These are phyloP conservation scores for Aspergillus sp. DNA, from an alignment of 2,329 filamentous ascomycete genomes.

Conservation along the genomic window DNA sequence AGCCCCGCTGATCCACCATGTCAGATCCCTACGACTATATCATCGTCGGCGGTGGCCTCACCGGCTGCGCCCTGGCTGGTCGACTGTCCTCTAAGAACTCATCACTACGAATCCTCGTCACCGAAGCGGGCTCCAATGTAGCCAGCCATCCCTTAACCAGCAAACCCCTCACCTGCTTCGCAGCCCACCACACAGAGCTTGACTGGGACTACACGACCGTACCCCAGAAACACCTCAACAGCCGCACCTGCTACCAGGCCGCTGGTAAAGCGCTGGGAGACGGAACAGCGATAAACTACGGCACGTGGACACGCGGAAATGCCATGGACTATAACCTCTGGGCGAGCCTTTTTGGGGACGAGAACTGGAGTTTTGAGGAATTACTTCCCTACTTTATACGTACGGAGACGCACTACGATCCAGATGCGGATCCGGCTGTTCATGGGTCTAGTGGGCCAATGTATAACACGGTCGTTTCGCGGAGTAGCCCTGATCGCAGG, in stretches of 20 bases:
- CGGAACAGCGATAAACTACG: constrained; percentile 47
- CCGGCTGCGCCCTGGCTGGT: constrained; percentile 36
- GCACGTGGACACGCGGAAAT: constrained; percentile 51
- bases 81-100: constrained; percentile 28
- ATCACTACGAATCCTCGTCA: constrained; percentile 28
- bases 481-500: constrained; percentile 33
- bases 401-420: constrained; percentile 37
- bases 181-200: constrained; percentile 31
- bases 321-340: constrained; percentile 53
- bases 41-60: constrained; percentile 37
- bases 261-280: constrained; percentile 49
- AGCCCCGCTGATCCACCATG: too few relatives aligned
- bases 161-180: constrained; percentile 18
- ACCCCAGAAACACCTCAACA: constrained; percentile 36
- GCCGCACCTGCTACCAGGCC: constrained; percentile 31
- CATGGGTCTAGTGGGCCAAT: constrained; percentile 39
- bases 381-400: constrained; percentile 54
- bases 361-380: constrained; percentile 52
- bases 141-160: constrained; percentile 10
- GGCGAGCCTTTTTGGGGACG: constrained; percentile 47
- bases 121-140: constrained; percentile 38
- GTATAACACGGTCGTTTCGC: constrained; percentile 15
- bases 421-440: constrained; percentile 20
- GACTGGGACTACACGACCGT: constrained; percentile 39
- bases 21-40: constrained; percentile 21